Evolutionary conservation across 2,329 filamentous ascomycete genomes (phyloP), one percentile per base, ranked within the genome.

Genomic region (Colletotrichum sp.): DNA sequence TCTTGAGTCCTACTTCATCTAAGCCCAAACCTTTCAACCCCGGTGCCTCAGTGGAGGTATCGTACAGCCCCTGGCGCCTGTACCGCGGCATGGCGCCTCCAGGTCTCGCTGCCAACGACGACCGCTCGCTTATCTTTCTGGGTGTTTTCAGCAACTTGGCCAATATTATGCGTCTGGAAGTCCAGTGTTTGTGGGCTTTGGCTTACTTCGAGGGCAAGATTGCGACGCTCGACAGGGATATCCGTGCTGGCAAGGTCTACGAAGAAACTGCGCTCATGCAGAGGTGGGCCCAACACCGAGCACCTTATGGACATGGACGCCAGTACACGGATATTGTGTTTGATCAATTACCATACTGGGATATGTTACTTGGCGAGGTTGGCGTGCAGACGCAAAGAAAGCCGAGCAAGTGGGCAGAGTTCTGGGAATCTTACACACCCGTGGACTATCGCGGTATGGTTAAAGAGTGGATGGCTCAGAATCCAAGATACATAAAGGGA

Each of bases 291-390:
- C 85, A 85, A 44, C 87, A 87, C 81, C 84, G 91, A 16, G 89
- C 90, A 71, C 87, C 89, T 6, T 85, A 82, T 64, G 90, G 90
- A 0, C 89, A 90, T 76, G 90, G 90, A 0, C 83, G 85, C 3
- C 80, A 81, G 34, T 84, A 87, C 72, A 88, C 88, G 0, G 91
- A 93, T 79, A 87, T 92, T 36, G 89, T 90, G 4, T 93, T 92
- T 75, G 92, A 93, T 80, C 87, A 87, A 6, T 69, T 93, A 62
- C 90, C 90, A 8, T 93, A 91, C 81, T 83, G 92, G 66, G 91
- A 93, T 82, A 75, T 89, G 79, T 80, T 93, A 79, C 78, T 92
- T 71, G 82, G 83, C 18, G 91, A 93, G 80, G 77, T 93, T 76
- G 90, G 88, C 0, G 79, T 92, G 72, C 81, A 85, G 32, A 82